These are phyloP conservation scores for Lenzites betulinus DNA, from an alignment of 768 basidiomycete species.

Conservation along the genomic window DNA sequence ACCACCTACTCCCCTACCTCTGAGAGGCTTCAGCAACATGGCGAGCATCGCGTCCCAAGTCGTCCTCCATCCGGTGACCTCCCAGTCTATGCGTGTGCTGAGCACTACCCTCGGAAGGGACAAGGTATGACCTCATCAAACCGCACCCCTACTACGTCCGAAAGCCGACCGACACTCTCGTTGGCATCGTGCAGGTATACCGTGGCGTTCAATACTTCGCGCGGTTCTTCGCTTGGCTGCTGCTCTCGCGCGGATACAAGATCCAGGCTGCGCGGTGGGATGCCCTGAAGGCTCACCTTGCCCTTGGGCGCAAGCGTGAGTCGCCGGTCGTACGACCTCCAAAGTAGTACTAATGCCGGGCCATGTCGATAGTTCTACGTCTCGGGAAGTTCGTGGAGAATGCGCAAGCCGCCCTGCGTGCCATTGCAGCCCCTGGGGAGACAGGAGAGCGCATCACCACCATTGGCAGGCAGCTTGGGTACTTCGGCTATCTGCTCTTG, in stretches of 20 bases:
- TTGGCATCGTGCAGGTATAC: constrained; percentile 59
- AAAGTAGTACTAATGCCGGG: neutral
- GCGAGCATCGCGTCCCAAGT: constrained; percentile 65
- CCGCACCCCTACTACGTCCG: neutral
- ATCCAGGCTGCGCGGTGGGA: constrained; percentile 74
- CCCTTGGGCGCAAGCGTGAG: constrained; percentile 80
- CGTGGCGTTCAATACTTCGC: constrained; percentile 90
- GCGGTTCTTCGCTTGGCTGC: constrained; percentile 85
- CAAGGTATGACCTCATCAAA: constrained; percentile 57
- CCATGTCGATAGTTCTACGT: constrained; percentile 71
- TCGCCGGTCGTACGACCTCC: neutral
- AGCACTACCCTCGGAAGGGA: constrained; percentile 86
- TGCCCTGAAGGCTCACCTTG: constrained; percentile 85
- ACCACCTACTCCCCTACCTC: neutral
- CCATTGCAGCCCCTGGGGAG: constrained; percentile 55
- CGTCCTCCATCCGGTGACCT: constrained; percentile 82
- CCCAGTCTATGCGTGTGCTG: constrained; percentile 73
- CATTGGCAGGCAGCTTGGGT: constrained; percentile 81
- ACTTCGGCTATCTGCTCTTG: constrained; percentile 84
- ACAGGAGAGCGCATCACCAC: constrained; percentile 74
- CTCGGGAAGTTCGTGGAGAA: constrained; percentile 94
- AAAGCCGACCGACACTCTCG: neutral
- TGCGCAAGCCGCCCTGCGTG: constrained; percentile 84
- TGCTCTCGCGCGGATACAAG: constrained; percentile 68
- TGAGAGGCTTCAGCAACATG: constrained; percentile 25